Evolutionary conservation across 1,139 yeast genomes (phyloP).

Genomic region (Sugiyamaella pinicola): DNA sequence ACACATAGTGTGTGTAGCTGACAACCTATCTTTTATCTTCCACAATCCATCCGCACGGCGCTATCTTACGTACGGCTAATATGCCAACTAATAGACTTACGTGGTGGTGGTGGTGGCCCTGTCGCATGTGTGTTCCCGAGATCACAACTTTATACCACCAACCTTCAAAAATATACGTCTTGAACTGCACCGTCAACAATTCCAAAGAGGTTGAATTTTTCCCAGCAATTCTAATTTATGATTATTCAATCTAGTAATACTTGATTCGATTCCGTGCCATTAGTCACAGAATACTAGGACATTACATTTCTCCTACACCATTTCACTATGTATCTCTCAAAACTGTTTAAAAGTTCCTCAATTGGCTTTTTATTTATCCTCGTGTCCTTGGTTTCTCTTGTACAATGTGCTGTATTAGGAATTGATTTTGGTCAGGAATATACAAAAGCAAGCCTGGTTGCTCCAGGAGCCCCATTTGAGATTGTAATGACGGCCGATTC

Average conservation of each 20-base stretch:
- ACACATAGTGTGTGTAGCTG: too few relatives aligned
- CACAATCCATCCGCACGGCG: neutral
- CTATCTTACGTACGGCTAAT: neutral
- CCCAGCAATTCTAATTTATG: too few relatives aligned
- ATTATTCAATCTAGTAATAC: too few relatives aligned
- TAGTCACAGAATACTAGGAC: neutral
- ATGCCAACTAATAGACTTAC: neutral
- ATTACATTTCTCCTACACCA: neutral
- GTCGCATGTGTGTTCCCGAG: neutral
- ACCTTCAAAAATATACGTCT: too few relatives aligned
- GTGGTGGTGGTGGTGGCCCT: neutral
- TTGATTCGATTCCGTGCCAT: too few relatives aligned
- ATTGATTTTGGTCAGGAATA: conserved; percentile 88
- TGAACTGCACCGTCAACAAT: too few relatives aligned
- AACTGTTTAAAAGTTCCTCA: conserved; percentile 1
- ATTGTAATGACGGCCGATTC: conserved; percentile 87
- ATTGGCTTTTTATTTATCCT: conserved; percentile 4
- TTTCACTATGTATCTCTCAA: neutral
- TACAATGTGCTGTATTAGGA: conserved; percentile 65
- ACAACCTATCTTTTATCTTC: neutral
- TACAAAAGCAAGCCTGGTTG: conserved; percentile 84
- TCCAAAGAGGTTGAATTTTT: too few relatives aligned
- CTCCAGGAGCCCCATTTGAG: conserved; percentile 89
- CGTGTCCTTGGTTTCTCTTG: neutral
- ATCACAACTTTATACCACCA: neutral